phyloP scores from a whole-genome alignment of 768 basidiomycete species.

The Heimioporus sp. region DNA sequence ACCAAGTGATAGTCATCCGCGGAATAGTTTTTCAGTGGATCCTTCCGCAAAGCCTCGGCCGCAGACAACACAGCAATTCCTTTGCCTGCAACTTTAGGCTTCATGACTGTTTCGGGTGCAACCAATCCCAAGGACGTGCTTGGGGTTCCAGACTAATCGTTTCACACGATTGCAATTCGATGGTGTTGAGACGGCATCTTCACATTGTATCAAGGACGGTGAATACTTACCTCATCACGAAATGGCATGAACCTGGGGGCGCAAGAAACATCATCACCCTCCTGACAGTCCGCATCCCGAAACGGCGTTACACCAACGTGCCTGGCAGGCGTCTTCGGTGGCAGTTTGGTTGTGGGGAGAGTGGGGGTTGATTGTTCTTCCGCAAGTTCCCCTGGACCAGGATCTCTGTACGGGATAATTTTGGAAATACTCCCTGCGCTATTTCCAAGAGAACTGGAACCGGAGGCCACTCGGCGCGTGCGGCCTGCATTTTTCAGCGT shows the following conservation, averaged over 20 bases:
- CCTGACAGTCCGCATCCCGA: constrained; percentile 32
- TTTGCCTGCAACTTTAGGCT: constrained; percentile 49
- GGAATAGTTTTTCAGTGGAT: constrained; percentile 80
- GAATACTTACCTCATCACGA: constrained; percentile 59
- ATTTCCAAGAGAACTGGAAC: constrained; percentile 16
- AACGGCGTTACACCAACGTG: constrained; percentile 37
- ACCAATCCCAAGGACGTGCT: constrained; percentile 28
- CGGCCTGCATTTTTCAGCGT: constrained; percentile 63
- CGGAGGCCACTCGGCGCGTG: constrained; percentile 49
- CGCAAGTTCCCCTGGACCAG: constrained; percentile 41
- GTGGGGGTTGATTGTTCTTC: constrained; percentile 29
- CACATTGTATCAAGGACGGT: constrained; percentile 4
- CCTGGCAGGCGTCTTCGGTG: constrained; percentile 35
- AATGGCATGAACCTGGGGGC: constrained; percentile 70
- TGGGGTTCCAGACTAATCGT: constrained; percentile 19
- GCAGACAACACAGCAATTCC: constrained; percentile 52
- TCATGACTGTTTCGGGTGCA: constrained; percentile 63
- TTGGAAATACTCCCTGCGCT: constrained; percentile 41
- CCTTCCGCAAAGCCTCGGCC: constrained; percentile 74
- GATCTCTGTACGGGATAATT: constrained; percentile 67
- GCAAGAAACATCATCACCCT: constrained; percentile 32
- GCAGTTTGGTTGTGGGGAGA: constrained; percentile 30
- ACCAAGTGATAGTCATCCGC: constrained; percentile 16
- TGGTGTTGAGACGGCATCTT: constrained; percentile 3
- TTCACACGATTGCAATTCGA: background rate